These are phyloP conservation scores for Lactarius tabidus DNA, from an alignment of 768 basidiomycete species.

Conservation along the genomic window DNA sequence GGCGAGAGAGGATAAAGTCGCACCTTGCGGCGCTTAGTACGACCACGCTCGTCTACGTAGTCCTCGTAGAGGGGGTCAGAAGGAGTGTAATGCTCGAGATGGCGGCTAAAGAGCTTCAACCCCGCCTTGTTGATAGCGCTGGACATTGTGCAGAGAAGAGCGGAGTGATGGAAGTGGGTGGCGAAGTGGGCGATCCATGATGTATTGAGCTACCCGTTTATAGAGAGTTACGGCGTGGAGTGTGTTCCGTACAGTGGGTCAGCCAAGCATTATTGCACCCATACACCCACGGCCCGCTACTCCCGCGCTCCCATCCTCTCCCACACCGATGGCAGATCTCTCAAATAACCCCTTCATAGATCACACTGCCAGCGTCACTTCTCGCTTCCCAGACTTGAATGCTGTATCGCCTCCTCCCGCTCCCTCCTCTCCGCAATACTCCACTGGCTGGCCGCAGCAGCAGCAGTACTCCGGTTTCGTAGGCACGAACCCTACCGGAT, in stretches of 20 bases:
- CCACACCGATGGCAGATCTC: slow-evolving; percentile 30
- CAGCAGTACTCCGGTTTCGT: slow-evolving; percentile 13
- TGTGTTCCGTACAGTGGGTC: too few species aligned
- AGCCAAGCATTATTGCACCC: too few species aligned
- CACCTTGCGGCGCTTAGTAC: slow-evolving; percentile 56
- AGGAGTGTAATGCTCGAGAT: slow-evolving; percentile 64
- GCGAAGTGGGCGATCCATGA: not conserved
- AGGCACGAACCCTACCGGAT: slow-evolving; percentile 25
- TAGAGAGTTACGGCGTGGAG: not conserved
- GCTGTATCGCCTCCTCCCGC: slow-evolving; percentile 23
- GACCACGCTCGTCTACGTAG: slow-evolving; percentile 53
- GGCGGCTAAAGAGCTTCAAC: slow-evolving; percentile 55
- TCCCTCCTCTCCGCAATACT: slow-evolving; percentile 31
- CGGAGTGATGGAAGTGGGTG: slow-evolving; percentile 7
- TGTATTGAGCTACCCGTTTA: slow-evolving; percentile 12
- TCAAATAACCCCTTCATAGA: slow-evolving; percentile 70
- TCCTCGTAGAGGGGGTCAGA: slow-evolving; percentile 71
- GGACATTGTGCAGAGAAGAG: slow-evolving; percentile 20
- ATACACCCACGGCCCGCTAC: not conserved
- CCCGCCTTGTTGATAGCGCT: slow-evolving; percentile 42
- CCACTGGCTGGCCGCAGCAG: slow-evolving; percentile 39
- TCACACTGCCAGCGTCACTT: slow-evolving; percentile 38
- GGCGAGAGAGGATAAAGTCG: not conserved
- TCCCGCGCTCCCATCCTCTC: not conserved
- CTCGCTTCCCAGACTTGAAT: slow-evolving; percentile 64